Conservation (phyloP, 805 yeast species). For the Kuraishia floccosa region DNA sequence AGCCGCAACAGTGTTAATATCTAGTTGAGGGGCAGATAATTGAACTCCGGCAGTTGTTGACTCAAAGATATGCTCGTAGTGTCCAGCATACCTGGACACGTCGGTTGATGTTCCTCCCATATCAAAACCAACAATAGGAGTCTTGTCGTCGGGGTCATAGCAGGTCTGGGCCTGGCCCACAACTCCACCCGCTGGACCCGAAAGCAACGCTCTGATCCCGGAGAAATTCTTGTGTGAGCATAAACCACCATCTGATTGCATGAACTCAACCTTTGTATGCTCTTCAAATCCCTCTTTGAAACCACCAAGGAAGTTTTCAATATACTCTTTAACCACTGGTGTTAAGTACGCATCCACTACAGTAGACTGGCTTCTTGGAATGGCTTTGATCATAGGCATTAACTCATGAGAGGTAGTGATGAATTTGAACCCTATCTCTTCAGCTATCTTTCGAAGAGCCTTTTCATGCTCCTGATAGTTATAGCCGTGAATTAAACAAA, state of each 20-base stretch:
- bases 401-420: constrained; percentile 59
- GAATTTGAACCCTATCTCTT: constrained; percentile 56
- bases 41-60: constrained; percentile 77
- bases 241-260: constrained; percentile 96
- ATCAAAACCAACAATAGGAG: constrained; percentile 72
- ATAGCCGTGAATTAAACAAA: constrained; percentile 24
- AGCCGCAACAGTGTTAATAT: constrained; percentile 75
- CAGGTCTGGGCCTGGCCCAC: constrained; percentile 88
- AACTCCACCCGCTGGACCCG: constrained; percentile 98
- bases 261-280: constrained; percentile 35
- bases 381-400: constrained; percentile 71
- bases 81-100: constrained; percentile 66
- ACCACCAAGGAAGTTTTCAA: constrained; percentile 51
- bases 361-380: constrained; percentile 68
- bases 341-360: constrained; percentile 78
- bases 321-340: constrained; percentile 62
- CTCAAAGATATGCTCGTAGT: constrained; percentile 70
- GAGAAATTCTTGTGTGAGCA: constrained; percentile 77
- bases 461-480: constrained; percentile 25
- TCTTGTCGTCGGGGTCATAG: constrained; percentile 36
- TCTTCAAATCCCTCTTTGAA: constrained; percentile 56
- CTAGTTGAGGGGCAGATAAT: constrained; percentile 76
- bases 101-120: constrained; percentile 93
- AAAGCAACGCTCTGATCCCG: constrained; percentile 77
- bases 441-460: constrained; percentile 46